Evolutionary conservation across 495 filamentous ascomycete genomes (phyloP), one percentile per base, ranked within the genome.

Genomic region (Neurospora sp.): DNA sequence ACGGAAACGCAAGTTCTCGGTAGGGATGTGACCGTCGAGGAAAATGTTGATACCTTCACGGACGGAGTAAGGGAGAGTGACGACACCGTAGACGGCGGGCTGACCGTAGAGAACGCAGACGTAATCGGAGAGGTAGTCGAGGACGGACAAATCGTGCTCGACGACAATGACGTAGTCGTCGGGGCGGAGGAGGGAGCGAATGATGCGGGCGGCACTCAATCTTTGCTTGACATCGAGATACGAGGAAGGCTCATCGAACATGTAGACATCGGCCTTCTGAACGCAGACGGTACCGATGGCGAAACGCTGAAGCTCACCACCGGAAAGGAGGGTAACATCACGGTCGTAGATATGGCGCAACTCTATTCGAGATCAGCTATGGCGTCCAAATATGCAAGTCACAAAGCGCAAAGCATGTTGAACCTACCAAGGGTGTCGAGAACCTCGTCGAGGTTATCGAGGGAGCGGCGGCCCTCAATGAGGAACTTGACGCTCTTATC

Each of bases 41-140:
- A 99, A 99, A 82, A 98, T 98, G 84, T 99, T 99, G 89, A 99
- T 99, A 78, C 96, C 96, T 89, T 99, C 96, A 76, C 96, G 93
- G 69, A 98, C 96, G 2, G 96, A 98, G 73, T 95, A 87, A 66
- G 96, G 96, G 60, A 98, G 87, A 35, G 96, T 98, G n/a, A 99
- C 96, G 12, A 99, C 96, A 90, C 96, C 96, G 76, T 98, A 99
- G 70, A 96, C 91, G 41, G 95, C 96, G 38, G 96, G 96, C 80
- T 91, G 90, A 73, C 96, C 96, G 80, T 99, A 99, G 27, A 99
- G 90, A 72, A 97, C 93, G 80, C 96, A 98, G 80, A 99, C 93
- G 82, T 95, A 98, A 84, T 99, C 96, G 54, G 96, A 98, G 69
- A 99, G 91, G 79, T 99, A 99, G 80, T 99, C 96, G 38, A 99